phyloP scores from a whole-genome alignment of 139 green algal genomes.

The Gonium pectorale region DNA sequence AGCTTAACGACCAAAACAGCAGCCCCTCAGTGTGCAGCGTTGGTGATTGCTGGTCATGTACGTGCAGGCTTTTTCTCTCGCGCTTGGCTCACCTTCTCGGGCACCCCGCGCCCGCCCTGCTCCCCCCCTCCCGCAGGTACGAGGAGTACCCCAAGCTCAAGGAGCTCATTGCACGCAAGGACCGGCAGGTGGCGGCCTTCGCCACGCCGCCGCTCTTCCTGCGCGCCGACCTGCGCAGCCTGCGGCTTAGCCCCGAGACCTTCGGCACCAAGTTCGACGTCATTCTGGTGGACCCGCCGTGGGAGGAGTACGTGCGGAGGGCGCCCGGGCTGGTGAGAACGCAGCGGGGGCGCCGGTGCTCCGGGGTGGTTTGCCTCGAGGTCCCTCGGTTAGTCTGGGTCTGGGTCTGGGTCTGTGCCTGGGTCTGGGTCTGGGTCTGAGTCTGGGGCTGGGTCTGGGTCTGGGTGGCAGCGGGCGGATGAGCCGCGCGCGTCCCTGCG shows the following conservation, averaged over 20 bases:
- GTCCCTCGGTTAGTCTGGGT: too few species aligned
- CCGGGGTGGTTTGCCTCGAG: too few species aligned
- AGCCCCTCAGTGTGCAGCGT: too few species aligned
- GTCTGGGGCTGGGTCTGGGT: too few species aligned
- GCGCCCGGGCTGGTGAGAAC: conserved; percentile 69
- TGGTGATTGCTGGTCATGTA: too few species aligned
- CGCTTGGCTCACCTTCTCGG: too few species aligned
- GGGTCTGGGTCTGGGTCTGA: too few species aligned
- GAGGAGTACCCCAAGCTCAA: conserved; percentile 89
- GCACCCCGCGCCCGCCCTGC: neutral
- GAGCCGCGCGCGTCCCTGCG: too few species aligned
- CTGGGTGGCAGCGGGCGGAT: too few species aligned
- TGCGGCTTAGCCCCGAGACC: conserved; percentile 62
- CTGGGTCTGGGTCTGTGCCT: too few species aligned
- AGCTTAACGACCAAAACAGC: too few species aligned
- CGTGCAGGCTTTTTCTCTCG: too few species aligned
- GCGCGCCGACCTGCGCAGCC: conserved; percentile 71
- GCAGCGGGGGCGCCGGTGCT: neutral
- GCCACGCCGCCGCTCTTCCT: conserved; percentile 62
- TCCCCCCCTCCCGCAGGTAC: conserved; percentile 59
- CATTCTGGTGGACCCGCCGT: conserved; percentile 87
- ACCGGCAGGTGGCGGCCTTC: conserved; percentile 48
- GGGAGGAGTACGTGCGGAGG: conserved; percentile 86
- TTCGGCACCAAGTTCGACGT: conserved; percentile 90
- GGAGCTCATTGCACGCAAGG: conserved; percentile 76